Conservation (phyloP, 257 asterid genomes). For the Rhazya stricta region DNA sequence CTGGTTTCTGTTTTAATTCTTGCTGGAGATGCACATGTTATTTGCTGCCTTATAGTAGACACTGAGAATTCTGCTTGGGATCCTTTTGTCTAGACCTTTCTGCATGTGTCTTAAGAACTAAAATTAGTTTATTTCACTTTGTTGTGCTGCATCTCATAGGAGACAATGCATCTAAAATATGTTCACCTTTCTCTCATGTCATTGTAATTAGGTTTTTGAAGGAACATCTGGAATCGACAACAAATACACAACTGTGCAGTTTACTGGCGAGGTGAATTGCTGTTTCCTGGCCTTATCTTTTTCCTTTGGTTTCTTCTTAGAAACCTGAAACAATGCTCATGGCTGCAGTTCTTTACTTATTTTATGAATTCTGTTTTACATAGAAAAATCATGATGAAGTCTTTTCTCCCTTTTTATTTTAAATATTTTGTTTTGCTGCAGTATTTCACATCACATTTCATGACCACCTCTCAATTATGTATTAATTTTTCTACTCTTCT, state of each 20-base stretch:
- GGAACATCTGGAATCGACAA: conserved; percentile 98
- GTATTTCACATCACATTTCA: neutral
- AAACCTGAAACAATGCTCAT: neutral
- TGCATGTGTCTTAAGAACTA: conserved; percentile 10
- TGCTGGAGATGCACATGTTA: neutral
- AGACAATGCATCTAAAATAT: conserved; percentile 7
- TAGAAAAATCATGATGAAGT: neutral
- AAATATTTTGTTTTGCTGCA: neutral
- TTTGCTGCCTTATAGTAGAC: neutral
- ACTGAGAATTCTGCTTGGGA: neutral
- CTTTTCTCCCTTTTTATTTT: neutral
- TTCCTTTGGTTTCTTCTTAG: conserved; percentile 17
- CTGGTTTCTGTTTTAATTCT: neutral
- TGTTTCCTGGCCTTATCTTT: conserved; percentile 11
- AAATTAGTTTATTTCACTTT: conserved; percentile 4
- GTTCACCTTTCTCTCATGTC: conserved; percentile 20
- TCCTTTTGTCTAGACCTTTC: neutral
- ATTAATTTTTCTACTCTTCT: conserved; percentile 1
- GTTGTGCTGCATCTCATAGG: neutral
- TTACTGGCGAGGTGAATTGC: conserved; percentile 86
- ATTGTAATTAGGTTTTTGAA: conserved; percentile 68
- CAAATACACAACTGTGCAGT: conserved; percentile 92
- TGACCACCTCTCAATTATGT: neutral
- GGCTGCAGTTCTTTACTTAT: neutral
- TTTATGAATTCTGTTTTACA: neutral